Base-by-base conservation (phyloP, 148 eudicot genomes). In the Rhododendron vialii region DNA sequence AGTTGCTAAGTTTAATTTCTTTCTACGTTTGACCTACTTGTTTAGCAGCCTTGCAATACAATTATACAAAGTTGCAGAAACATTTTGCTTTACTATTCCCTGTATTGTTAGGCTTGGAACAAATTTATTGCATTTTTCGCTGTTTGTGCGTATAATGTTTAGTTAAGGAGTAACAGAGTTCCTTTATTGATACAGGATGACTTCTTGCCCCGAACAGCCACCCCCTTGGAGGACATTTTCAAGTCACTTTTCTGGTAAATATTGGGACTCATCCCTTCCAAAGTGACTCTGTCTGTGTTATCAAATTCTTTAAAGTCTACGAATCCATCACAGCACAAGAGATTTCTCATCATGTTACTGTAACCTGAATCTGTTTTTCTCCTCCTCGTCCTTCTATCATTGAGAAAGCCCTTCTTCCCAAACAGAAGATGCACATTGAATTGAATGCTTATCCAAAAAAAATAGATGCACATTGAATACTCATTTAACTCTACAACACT, bases 171-270 rank as follows among this genome's bases (percentile, higher is more conserved):
- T 41, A 47, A 35, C 41, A 30, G 18, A 1, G 9, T 75, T 85
- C 30, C 24, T 82, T 13, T 82, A 75, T 36, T 63, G 84, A 84
- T 87, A 82, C 91, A 98, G 99, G 99, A 98, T 85, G 99, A 98
- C 88, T 98, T 95, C 91, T 94, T 98, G 92, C 99, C 99, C 6
- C 91, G 99, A 86, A 98, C 99, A 85, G 98, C 99, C 47, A 98
- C 98, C 20, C 99, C 99, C 11, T 89, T 98, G 88, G 98, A 98
- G 92, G 98, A 98, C 89, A 95, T 98, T 78, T 98, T 95, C 90
- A 98, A 93, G 91, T 98, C 99, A 4, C 93, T 98, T 78, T 94
- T 95, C 92, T 98, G 99, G 99, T 97, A 92, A 89, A 45, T 5
- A 48, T 38, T 82, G 26, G 41, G 36, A 45, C 48, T 41, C 26